These are phyloP conservation scores for Ascomycota sp. DNA, from an alignment of 2,329 filamentous ascomycete species.

Conservation along the genomic window DNA sequence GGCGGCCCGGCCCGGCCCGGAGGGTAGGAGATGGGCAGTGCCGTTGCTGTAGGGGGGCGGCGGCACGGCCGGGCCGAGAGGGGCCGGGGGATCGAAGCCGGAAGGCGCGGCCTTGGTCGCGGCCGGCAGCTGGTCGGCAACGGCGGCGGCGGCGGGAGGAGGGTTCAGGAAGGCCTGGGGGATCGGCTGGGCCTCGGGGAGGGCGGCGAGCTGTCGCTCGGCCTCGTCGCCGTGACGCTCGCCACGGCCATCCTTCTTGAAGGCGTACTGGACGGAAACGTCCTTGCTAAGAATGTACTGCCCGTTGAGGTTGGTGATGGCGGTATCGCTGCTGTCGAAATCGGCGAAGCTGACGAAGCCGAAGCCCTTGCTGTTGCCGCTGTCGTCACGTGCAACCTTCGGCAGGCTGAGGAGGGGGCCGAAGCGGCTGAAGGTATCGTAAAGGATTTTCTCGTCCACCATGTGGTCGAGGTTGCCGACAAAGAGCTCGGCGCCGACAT, in stretches of 20 bases:
- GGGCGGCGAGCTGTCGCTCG: slow-evolving; percentile 73
- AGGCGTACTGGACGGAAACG: slow-evolving; percentile 90
- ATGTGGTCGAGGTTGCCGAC: slow-evolving; percentile 86
- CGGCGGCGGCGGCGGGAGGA: slow-evolving; percentile 3
- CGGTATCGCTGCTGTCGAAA: slow-evolving; percentile 85
- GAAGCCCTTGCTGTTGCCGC: slow-evolving; percentile 79
- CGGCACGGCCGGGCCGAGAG: slow-evolving; percentile 1
- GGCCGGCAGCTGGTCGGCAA: slow-evolving; percentile 2
- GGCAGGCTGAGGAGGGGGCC: slow-evolving; percentile 67
- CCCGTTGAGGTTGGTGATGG: slow-evolving; percentile 80
- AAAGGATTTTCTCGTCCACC: slow-evolving; percentile 89
- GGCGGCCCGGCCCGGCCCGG: slow-evolving; percentile 9
- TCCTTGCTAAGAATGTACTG: slow-evolving; percentile 97
- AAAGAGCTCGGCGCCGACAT: slow-evolving; percentile 93
- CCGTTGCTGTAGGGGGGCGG: slow-evolving; percentile 13
- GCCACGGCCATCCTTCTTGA: slow-evolving; percentile 97
- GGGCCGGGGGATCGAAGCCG: slow-evolving; percentile 14
- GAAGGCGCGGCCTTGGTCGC: slow-evolving; percentile 6
- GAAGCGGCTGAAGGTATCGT: slow-evolving; percentile 85
- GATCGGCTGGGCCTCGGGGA: slow-evolving; percentile 57
- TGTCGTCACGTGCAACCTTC: slow-evolving; percentile 82
- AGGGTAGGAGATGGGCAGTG: slow-evolving; percentile 7
- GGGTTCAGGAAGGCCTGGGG: slow-evolving; percentile 47
- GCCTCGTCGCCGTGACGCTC: slow-evolving; percentile 90
- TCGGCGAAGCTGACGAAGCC: slow-evolving; percentile 85